Conservation (phyloP, 2,329 filamentous ascomycete species). For the Hymenoscyphus fraxineus region DNA sequence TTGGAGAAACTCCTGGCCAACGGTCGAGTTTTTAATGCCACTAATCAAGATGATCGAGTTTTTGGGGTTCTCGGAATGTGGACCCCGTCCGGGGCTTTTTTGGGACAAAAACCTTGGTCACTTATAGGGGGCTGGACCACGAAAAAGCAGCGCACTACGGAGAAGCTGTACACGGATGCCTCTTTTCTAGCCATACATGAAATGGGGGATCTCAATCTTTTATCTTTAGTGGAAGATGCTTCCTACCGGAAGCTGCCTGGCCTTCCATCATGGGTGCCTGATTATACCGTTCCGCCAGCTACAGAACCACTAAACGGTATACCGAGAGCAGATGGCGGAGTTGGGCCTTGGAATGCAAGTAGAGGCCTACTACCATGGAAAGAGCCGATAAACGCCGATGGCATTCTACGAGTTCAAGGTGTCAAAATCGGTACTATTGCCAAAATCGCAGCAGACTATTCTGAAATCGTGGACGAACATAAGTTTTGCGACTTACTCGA, state of each 20-base stretch:
- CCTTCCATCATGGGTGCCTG: slow-evolving; percentile 20
- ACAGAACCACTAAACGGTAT: slow-evolving; percentile 14
- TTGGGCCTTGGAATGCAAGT: slow-evolving; percentile 16
- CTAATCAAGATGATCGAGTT: slow-evolving; percentile 14
- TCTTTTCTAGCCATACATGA: slow-evolving; percentile 12
- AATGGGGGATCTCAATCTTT: slow-evolving; percentile 17
- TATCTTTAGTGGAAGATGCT: slow-evolving; percentile 19
- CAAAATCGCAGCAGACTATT: slow-evolving; percentile 6
- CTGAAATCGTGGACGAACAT: slow-evolving; percentile 5
- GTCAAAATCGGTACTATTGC: background rate
- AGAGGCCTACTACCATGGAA: slow-evolving; percentile 1
- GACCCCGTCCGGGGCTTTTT: background rate
- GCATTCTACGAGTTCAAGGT: slow-evolving; percentile 1
- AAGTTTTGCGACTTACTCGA: slow-evolving; percentile 2
- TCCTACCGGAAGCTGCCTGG: background rate
- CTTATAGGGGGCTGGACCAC: slow-evolving; percentile 3
- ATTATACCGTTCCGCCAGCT: slow-evolving; percentile 12
- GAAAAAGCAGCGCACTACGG: background rate
- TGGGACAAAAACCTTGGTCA: background rate
- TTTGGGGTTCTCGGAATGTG: slow-evolving; percentile 18
- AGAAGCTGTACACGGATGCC: slow-evolving; percentile 14
- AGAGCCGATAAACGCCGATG: background rate
- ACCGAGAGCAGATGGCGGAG: slow-evolving; percentile 10
- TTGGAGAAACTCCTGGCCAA: slow-evolving; percentile 17
- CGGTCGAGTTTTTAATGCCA: slow-evolving; percentile 16